Percentiles rank a stretch among this genome's conserved stretches.
Conservation (phyloP, 2,329 filamentous ascomycete genomes). For the Trematosphaeria pertusa region DNA sequence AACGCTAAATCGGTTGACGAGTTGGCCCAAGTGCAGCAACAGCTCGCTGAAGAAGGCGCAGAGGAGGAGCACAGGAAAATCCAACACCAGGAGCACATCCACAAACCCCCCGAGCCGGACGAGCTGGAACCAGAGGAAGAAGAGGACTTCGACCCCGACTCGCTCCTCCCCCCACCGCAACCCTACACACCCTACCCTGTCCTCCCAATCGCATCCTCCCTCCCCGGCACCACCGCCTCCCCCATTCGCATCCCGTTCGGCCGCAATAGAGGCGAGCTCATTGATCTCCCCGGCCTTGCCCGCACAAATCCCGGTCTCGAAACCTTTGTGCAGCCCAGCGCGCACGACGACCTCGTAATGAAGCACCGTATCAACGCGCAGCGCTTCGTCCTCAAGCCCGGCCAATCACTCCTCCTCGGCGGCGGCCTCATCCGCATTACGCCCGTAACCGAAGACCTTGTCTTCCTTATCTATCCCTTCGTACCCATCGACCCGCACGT, state of each 20-base stretch:
- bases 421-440: conserved; percentile 90
- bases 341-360: conserved; percentile 78
- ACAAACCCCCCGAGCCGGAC: conserved; percentile 23
- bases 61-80: conserved; percentile 30
- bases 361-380: conserved; percentile 74
- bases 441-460: conserved; percentile 67
- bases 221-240: conserved; percentile 93
- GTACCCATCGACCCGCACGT: conserved; percentile 78
- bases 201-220: conserved; percentile 84
- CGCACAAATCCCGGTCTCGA: conserved; percentile 71
- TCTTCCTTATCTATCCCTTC: conserved; percentile 86
- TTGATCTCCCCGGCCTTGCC: conserved; percentile 87
- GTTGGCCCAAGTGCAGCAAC: conserved; percentile 31
- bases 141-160: conserved; percentile 39
- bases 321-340: conserved; percentile 70
- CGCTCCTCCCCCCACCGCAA: conserved; percentile 77
- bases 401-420: conserved; percentile 78
- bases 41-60: conserved; percentile 43
- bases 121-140: conserved; percentile 28
- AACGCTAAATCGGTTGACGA: conserved; percentile 36
- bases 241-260: conserved; percentile 94
- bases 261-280: conserved; percentile 83
- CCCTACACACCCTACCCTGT: conserved; percentile 76
- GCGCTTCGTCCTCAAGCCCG: conserved; percentile 74
- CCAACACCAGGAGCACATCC: conserved; percentile 22